Evolutionary conservation across 345 rosid species (phyloP), one percentile per base, ranked within the genome.

Genomic region (Anacardium occidentale): DNA sequence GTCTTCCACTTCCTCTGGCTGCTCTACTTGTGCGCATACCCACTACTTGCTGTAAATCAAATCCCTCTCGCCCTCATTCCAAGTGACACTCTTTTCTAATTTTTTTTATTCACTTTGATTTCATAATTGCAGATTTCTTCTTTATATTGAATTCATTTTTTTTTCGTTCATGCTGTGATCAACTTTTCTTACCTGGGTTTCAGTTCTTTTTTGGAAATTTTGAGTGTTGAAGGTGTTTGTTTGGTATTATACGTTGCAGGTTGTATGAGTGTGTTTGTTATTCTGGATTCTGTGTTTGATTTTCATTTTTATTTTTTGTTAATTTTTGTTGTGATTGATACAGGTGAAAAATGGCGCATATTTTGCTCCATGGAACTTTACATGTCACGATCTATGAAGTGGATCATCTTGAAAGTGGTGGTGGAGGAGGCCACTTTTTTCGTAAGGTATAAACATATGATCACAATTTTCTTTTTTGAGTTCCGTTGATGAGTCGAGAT

Each of bases 341-440:
- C 71, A 86, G 84, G 85, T 82, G 75, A 74, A 54, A 73, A 83
- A 94, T 95, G 99, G 92, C 85, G 69, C 90, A 82, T 69, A 77
- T 77, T 66, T 78, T 81, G 73, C 72, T 95, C 25, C 98, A 95
- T 62, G 99, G 99, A 42, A 92, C 92, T 65, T 81, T 95, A 57
- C 98, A 95, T 69, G 97, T 76, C 13, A 92, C 99, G 74, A 78
- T 92, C 90, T 95, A 90, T 72, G 98, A 95, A 74, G 93, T 87
- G 57, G 94, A 95, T 78, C 63, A 55, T 54, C 89, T 95, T 76
- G 81, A 82, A 32, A 21, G 34, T 12, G 85, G 81, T 2, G 85
- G 81, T 2, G 86, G 87, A 20, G 89, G 86, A 42, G 88, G 86
- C 40, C 58, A 68, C 73, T 86, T 95, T 86, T 84, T 94, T 17